Base-by-base conservation (phyloP, 2,329 filamentous ascomycete species). In the Phoma herbarum region DNA sequence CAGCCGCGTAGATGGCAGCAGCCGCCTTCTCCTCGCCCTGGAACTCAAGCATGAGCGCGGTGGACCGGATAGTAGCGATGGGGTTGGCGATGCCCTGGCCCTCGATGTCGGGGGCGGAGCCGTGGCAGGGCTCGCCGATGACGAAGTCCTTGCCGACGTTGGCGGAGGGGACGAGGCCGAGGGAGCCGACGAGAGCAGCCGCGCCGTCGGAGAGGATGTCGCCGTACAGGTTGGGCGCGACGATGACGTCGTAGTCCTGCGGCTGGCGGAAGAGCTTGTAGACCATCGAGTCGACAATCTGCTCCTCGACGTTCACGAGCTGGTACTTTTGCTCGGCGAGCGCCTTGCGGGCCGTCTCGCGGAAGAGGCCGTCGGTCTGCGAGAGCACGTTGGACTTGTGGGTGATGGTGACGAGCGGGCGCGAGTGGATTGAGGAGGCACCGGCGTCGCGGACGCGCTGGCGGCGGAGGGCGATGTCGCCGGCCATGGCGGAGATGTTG, bases 201-300 rank as follows among this genome's bases (percentile, higher is more conserved):
- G 95, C 94, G 66, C 93, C 94, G 78, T 99, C 95, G 2, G 93
- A 97, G 37, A 99, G 85, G 68, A 99, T 95, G 79, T 99, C 95
- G 67, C 95, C 95, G 81, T 99, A 98, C 61, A 99, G 86, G 82
- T 98, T 98, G 51, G 94, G 95, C 9, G 94, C 95, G 45, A 99
- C 95, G 69, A 99, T 96, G 67, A 98, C 94, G 78, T 99, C 95
- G 87, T 98, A 99, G 74, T 90, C 90, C 73, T 90, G 86, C 42
- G 95, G 95, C 80, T 98, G 92, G 62, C 94, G 92, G 88, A 98
- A 98, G 57, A 99, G 90, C 84, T 98, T 98, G 87, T 98, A 98
- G 58, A 98, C 93, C 95, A 99, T 99, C 62, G 90, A 94, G 81
- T 99, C 95, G 63, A 99, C 94, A 69, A 99, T 99, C 83, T 99